phyloP scores from a whole-genome alignment of 1,139 yeast genomes.

The Blastobotrys illinoisensis region DNA sequence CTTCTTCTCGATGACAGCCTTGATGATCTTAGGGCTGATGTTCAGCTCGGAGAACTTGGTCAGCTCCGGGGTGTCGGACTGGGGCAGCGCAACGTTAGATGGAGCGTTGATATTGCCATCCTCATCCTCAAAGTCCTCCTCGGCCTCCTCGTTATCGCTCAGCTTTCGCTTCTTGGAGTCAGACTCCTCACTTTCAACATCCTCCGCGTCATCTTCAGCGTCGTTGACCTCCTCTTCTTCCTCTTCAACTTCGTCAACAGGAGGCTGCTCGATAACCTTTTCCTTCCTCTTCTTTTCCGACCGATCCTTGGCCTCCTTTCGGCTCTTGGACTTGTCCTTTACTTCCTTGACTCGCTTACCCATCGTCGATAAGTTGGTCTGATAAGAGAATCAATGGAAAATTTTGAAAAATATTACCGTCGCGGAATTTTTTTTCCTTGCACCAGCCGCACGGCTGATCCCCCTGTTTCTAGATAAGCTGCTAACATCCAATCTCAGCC shows the following conservation, averaged over 20 bases:
- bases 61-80: constrained; percentile 20
- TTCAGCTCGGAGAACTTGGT: constrained; percentile 48
- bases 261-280: constrained; percentile 9
- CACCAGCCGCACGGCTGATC: background rate
- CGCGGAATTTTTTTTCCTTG: background rate
- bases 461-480: background rate
- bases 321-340: constrained; percentile 9
- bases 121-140: constrained; percentile 17
- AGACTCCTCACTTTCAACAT: constrained; percentile 23
- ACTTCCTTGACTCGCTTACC: constrained; percentile 8
- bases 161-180: constrained; percentile 10
- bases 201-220: constrained; percentile 21
- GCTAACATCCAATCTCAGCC: background rate
- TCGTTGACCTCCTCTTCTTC: constrained; percentile 16
- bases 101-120: constrained; percentile 24
- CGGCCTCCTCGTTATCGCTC: constrained; percentile 19
- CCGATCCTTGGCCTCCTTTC: constrained; percentile 8
- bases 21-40: constrained; percentile 74
- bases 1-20: constrained; percentile 69
- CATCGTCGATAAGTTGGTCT: background rate
- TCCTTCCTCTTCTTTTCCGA: constrained; percentile 12
- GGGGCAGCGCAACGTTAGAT: constrained; percentile 12
- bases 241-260: constrained; percentile 13
- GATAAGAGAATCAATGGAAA: background rate
- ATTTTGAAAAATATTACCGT: background rate